Percentiles rank a stretch among this genome's conserved stretches.
Evolutionary conservation across 2,329 filamentous ascomycete genomes (phyloP).

Genomic region (Trichoderma sp.): DNA sequence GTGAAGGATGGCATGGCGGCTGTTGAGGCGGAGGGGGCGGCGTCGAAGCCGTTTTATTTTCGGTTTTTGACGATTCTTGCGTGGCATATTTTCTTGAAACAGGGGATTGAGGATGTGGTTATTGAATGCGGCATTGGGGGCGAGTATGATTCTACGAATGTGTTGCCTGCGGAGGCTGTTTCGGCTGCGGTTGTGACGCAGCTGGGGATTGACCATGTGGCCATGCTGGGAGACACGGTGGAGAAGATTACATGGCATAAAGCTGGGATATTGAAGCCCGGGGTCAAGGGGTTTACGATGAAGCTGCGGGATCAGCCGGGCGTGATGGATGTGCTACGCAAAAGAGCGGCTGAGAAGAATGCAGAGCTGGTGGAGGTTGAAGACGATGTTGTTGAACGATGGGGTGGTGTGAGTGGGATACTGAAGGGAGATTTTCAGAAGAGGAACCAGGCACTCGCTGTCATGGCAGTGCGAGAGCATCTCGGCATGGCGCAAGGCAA

Average conservation of each 20-base stretch:
- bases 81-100: constrained; percentile 74
- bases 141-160: constrained; percentile 89
- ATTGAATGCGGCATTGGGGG: constrained; percentile 94
- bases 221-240: constrained; percentile 74
- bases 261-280: constrained; percentile 76
- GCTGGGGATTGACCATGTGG: constrained; percentile 80
- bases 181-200: constrained; percentile 73
- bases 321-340: constrained; percentile 52
- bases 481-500: constrained; percentile 36
- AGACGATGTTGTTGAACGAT: constrained; percentile 37
- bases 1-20: constrained; percentile 30
- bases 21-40: constrained; percentile 51
- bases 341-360: constrained; percentile 56
- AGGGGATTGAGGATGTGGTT: constrained; percentile 74
- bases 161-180: constrained; percentile 62
- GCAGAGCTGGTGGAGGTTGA: constrained; percentile 43
- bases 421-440: constrained; percentile 54
- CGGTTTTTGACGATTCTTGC: constrained; percentile 87
- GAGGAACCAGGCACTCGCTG: constrained; percentile 57
- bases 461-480: constrained; percentile 56
- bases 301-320: constrained; percentile 32
- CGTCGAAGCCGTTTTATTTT: constrained; percentile 84
- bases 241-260: constrained; percentile 90
- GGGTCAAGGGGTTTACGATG: constrained; percentile 41
- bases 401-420: constrained; percentile 42